Conservation (phyloP, 495 filamentous ascomycete species). For the Hyaloscypha finlandica region DNA sequence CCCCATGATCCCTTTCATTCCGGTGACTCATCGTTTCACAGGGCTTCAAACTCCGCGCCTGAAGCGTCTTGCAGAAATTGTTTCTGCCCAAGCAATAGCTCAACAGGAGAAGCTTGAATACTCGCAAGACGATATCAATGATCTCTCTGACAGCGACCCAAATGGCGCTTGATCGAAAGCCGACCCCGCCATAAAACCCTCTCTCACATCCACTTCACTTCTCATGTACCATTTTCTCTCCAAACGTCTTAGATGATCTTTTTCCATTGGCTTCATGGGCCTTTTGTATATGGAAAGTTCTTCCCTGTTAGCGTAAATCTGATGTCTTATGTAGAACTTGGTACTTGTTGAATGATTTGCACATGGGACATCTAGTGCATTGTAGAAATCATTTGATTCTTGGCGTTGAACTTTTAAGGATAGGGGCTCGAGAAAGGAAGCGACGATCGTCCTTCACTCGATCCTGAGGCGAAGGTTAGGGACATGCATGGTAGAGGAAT, state of each 20-base stretch:
- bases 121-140: conserved; percentile 22
- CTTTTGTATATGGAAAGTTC: conserved; percentile 35
- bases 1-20: conserved; percentile 21
- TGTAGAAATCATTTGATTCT: conserved; percentile 25
- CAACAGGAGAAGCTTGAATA: conserved; percentile 85
- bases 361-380: conserved; percentile 30
- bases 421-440: conserved; percentile 25
- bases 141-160: conserved; percentile 29
- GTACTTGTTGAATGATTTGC: conserved; percentile 20
- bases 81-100: conserved; percentile 90
- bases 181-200: conserved; percentile 4
- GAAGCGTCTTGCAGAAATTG: conserved; percentile 95
- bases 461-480: conserved; percentile 16
- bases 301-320: conserved; percentile 31
- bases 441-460: conserved; percentile 15
- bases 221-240: conserved; percentile 33
- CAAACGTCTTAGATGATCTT: conserved; percentile 26
- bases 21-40: conserved; percentile 37
- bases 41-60: conserved; percentile 96
- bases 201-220: conserved; percentile 23
- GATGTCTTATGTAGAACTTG: conserved; percentile 25
- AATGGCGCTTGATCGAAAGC: conserved; percentile 25
- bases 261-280: conserved; percentile 24
- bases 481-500: conserved; percentile 12
- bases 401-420: conserved; percentile 31